Conservation (phyloP, 192 early-diverging fungal species). For the Umbelopsis sp. region DNA sequence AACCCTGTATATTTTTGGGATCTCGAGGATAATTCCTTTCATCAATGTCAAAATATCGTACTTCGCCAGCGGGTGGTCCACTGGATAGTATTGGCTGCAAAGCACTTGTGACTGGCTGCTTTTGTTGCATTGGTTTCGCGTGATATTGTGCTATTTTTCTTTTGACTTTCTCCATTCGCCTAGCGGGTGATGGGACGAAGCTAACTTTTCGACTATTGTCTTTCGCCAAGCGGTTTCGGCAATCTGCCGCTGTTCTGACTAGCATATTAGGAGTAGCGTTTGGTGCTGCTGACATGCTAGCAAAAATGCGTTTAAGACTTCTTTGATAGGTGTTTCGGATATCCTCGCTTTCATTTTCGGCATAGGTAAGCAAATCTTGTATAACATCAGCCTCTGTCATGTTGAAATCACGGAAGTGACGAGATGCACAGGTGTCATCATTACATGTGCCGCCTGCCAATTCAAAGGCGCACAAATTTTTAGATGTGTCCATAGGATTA, state of each 20-base stretch:
- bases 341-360: background rate
- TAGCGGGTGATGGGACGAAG: background rate
- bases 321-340: background rate
- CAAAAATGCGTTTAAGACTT: slow-evolving; percentile 1
- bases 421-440: slow-evolving; percentile 21
- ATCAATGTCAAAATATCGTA: slow-evolving; percentile 4
- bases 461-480: slow-evolving; percentile 15
- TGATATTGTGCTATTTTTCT: background rate
- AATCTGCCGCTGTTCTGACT: background rate
- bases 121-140: background rate
- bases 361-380: slow-evolving; percentile 4
- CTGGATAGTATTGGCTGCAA: background rate
- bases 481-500: slow-evolving; percentile 16
- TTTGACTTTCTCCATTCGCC: background rate
- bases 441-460: slow-evolving; percentile 22
- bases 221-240: background rate
- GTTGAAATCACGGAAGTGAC: slow-evolving; percentile 19
- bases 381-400: background rate
- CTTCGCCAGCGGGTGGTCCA: background rate
- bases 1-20: background rate
- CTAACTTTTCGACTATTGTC: background rate
- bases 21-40: slow-evolving; percentile 12
- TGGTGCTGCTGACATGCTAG: background rate
- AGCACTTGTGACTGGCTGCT: background rate
- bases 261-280: background rate